Base-by-base conservation (phyloP, 176 grass and related monocot species). In the Dactylis glomerata region DNA sequence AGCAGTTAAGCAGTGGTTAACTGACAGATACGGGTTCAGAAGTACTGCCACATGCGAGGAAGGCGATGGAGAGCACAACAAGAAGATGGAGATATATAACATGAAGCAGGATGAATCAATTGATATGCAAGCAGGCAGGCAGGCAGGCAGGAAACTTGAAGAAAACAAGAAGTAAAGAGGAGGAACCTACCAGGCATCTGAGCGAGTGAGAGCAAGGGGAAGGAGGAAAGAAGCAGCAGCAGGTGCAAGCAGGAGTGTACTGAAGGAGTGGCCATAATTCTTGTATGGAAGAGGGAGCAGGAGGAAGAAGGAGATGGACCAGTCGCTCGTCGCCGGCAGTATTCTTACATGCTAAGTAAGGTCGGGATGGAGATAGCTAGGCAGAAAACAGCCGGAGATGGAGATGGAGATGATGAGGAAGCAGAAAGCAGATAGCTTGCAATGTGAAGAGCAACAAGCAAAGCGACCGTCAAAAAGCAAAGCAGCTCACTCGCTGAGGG, bases 171-270 rank as follows among this genome's bases (percentile, higher is more conserved):
- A 42, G 33, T 2, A 22, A 31, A 78, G 1, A 51, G 4, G 36
- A 83, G 3, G 3, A 20, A 58, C 84, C 87, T 20, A 91, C 89
- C 85, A 75, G 89, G 89, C 34, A 75, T 74, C 81, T 87, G 89
- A 68, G 89, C 89, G 65, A 47, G 30, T 10, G 80, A 79, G 52
- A 54, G 27, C 2, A 17, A n/a, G 40, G 41, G 3, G 82, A 36
- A 17, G 27, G 54, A 64, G 0, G 8, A 26, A 36, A 32, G 19
- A 8, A 30, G 33, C 20, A 5, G 30, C 2, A 77, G 37, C n/a
- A 77, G n/a, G 76, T 10, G 14, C 5, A 13, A 77, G 31, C 13
- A 34, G 40, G 34, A 23, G 63, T 9, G 31, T 56, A 49, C 19
- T 22, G 50, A 19, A 52, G 50, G 50, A 52, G 50, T 8, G 19